Evolutionary conservation across 176 grass and related monocot genomes (phyloP), one percentile per base, ranked within the genome.

Genomic region (Phragmites australis): DNA sequence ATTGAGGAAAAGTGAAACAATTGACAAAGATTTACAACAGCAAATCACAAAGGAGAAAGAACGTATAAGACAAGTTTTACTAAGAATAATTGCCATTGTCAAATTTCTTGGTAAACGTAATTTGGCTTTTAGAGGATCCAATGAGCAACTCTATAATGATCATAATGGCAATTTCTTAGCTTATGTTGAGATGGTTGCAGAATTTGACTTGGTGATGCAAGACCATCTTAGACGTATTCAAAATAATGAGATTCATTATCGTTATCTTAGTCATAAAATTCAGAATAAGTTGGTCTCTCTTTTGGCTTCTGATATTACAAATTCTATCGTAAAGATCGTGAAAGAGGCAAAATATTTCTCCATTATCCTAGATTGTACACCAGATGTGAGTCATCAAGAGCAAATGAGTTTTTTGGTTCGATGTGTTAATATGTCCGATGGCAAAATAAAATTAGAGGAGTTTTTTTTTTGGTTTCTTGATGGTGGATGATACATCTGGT

Each of bases 131-230:
- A 69, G 42, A 47, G 42, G 22, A 69, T 69, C 22, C 3, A 69
- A 22, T 2, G 6, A 69, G 22, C n/a, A 69, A 14, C 19, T 68
- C 22, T 68, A 68, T 3, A 44, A 44, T 44, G n/a, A 68, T 6
- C 0, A 6, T 0, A 68, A 68, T 44, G 40, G 21, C 6, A 68
- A 66, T 42, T 43, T 66, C 37, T 66, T 66, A 42, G 18, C 39
- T 25, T 67, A 21, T 44, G 9, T 6, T 43, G 64, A 67, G 64
- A 67, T 44, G 63, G 16, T 66, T 22, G 63, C 31, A 66, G 34
- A 66, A 37, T 64, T 64, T 64, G 31, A 64, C 6, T 64, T 64
- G 60, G 60, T 64, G 4, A 64, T 64, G 30, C 31, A 64, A 64
- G 31, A 64, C 15, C 60, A 64, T 1, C 31, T 64, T 31, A 64